These are phyloP conservation scores for Alternaria triticina DNA, from an alignment of 2,329 filamentous ascomycete species.

Conservation along the genomic window DNA sequence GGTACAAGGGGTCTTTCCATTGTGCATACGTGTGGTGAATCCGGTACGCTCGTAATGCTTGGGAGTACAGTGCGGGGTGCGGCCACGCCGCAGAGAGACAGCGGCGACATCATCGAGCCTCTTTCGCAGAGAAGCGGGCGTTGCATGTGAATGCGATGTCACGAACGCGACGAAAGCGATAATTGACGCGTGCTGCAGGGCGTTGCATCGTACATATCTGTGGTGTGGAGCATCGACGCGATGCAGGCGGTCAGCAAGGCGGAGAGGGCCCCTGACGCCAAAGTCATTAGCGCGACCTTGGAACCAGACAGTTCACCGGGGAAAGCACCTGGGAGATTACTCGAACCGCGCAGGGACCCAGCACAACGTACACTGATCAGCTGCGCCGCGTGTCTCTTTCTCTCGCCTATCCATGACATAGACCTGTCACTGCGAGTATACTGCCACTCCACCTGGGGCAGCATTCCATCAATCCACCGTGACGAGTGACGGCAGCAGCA, in stretches of 20 bases:
- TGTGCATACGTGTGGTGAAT: background rate
- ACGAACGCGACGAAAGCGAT: background rate
- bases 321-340: constrained; percentile 23
- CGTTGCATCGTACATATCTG: background rate
- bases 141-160: background rate
- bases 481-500: constrained; percentile 14
- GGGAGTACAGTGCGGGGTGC: constrained; percentile 1
- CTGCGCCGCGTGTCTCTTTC: constrained; percentile 12
- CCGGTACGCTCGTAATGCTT: background rate
- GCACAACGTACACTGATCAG: constrained; percentile 9
- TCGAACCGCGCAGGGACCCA: constrained; percentile 13
- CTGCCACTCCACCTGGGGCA: background rate
- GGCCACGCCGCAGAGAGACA: background rate
- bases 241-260: constrained; percentile 26
- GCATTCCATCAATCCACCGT: background rate
- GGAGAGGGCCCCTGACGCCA: constrained; percentile 19
- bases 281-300: constrained; percentile 9
- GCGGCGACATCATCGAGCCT: background rate
- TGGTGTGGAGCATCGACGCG: background rate
- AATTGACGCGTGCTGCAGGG: background rate
- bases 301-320: constrained; percentile 9
- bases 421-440: background rate
- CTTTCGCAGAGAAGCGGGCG: background rate
- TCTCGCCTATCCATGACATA: background rate
- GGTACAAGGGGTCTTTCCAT: background rate